phyloP scores from a whole-genome alignment of 345 rosid species.

The Leavenworthia alabamica region DNA sequence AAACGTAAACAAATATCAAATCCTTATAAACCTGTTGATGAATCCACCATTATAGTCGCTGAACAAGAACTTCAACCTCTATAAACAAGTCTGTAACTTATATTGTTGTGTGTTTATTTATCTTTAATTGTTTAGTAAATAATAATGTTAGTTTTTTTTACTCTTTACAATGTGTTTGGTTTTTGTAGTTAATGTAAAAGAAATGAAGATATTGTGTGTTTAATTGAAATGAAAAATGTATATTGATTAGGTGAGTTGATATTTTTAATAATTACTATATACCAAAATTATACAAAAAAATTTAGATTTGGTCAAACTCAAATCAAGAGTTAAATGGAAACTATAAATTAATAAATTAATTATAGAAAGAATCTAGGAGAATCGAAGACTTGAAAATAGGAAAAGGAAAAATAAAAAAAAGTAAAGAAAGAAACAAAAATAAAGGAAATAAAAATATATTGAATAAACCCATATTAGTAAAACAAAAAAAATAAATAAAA shows the following conservation, averaged over 20 bases:
- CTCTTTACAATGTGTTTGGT: too few species aligned
- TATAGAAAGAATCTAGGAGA: neutral
- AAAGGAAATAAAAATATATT: neutral
- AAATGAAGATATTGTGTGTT: too few species aligned
- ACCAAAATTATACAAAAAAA: neutral
- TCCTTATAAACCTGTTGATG: constrained; percentile 52
- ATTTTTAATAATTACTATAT: neutral
- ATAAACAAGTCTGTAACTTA: constrained; percentile 7
- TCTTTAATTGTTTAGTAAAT: too few species aligned
- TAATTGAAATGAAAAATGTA: too few species aligned
- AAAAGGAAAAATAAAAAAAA: neutral
- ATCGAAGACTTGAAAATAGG: neutral
- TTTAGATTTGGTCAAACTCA: neutral
- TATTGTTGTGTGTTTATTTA: neutral
- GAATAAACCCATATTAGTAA: neutral
- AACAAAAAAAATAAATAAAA: neutral
- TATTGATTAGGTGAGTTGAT: too few species aligned
- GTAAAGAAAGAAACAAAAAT: neutral
- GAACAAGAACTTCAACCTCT: constrained; percentile 67
- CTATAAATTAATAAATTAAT: neutral
- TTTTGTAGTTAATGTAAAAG: too few species aligned
- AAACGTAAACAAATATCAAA: constrained; percentile 35
- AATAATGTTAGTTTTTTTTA: too few species aligned
- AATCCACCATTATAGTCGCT: constrained; percentile 21
- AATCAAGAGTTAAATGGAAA: neutral